Evolutionary conservation across 352 stramenopile genomes (phyloP).

Genomic region (Phytophthora pseudosyringae): DNA sequence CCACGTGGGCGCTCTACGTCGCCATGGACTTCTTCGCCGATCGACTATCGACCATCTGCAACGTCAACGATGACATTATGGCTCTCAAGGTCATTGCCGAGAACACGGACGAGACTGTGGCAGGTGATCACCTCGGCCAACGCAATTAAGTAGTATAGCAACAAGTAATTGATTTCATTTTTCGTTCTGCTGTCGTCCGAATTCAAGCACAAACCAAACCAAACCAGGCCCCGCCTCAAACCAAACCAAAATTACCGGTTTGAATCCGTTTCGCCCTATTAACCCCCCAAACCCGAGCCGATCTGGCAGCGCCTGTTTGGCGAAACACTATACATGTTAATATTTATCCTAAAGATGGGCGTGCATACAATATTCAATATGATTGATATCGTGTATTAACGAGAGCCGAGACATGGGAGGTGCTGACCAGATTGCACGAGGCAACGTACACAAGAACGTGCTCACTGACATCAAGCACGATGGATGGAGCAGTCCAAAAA

Average conservation of each 20-base stretch:
- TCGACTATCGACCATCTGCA: conserved; percentile 70
- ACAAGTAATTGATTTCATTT: neutral
- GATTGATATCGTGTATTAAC: no score
- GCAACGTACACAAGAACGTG: neutral
- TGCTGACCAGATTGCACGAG: neutral
- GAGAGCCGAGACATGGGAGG: no score
- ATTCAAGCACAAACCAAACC: no score
- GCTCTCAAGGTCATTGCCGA: conserved; percentile 78
- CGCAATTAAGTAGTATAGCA: conserved; percentile 29
- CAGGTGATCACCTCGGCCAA: conserved; percentile 58
- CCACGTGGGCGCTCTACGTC: conserved; percentile 63
- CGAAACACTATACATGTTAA: no score
- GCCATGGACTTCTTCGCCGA: conserved; percentile 74
- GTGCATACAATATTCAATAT: no score
- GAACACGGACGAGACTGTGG: conserved; percentile 74
- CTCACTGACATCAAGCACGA: neutral
- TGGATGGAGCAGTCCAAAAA: neutral
- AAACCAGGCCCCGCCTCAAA: no score
- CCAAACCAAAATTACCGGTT: no score
- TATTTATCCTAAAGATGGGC: no score
- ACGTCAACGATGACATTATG: conserved; percentile 86
- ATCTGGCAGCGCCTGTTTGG: no score
- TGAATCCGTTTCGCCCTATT: no score
- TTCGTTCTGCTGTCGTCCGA: neutral
- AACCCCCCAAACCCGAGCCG: no score